Base-by-base conservation (phyloP, 768 basidiomycete genomes). In the Tylopilus plumbeoviolaceoides region DNA sequence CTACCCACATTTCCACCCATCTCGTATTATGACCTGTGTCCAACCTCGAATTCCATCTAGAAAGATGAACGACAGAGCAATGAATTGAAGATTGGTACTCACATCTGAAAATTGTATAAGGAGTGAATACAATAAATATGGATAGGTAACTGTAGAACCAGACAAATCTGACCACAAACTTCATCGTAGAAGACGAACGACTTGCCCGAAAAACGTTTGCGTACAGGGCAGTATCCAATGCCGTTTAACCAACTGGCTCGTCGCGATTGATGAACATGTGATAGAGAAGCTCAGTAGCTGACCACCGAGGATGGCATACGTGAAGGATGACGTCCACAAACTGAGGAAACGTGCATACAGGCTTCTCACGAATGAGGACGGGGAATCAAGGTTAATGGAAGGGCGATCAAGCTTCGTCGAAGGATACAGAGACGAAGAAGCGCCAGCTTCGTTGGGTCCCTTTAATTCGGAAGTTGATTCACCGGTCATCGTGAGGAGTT, bases 71-170 rank as follows among this genome's bases (percentile, higher is more conserved):
- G 8, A 20, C 30, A 17, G 23, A 23, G n/a, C 2, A 1, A 23
- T 4, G 0, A 7, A 10, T 11, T 15, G 9, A 40, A 7, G 33
- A 7, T 9, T 10, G 14, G 30, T 3, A 70, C 89, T 54, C 62
- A 91, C 89, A 94, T 73, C 81, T 77, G 68, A 90, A 86, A 41
- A 94, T 87, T 17, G 91, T 94, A 75, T 91, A 92, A 0, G 90
- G 88, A n/a, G 91, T 91, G 63, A 87, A 94, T 44, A 85, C 74
- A 11, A 78, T 51, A 67, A 85, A 89, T 42, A 91, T 60, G 20
- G 82, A 73, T 60, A 89, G 79, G 72, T 94, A 93, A 49, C 91
- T 92, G 38, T 27, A 10, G 42, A 2, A 28, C 1, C 45, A 60
- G 20, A 39, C 33, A 40, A 17, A 12, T 30, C 30, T 23, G 23